phyloP scores from a whole-genome alignment of 1,139 yeast genomes.

The Blastobotrys elegans region DNA sequence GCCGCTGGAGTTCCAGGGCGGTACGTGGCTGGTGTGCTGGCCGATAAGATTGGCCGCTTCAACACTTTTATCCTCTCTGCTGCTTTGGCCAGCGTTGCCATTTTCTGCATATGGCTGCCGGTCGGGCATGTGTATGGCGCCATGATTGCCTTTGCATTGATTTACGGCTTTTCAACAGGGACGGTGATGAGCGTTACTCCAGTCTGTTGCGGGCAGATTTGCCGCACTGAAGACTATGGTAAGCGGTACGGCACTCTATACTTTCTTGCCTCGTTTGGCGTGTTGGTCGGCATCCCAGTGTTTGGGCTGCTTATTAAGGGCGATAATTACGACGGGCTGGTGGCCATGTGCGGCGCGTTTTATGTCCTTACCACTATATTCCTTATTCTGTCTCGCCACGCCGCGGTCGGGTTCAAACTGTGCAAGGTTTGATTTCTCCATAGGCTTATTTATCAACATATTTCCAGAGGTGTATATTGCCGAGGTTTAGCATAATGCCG shows the following conservation, averaged over 20 bases:
- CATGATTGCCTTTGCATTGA: slow-evolving; percentile 44
- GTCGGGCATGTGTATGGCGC: slow-evolving; percentile 40
- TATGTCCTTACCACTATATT: slow-evolving; percentile 32
- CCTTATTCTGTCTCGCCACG: slow-evolving; percentile 34
- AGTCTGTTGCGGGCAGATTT: slow-evolving; percentile 47
- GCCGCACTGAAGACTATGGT: slow-evolving; percentile 47
- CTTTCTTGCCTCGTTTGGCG: slow-evolving; percentile 42
- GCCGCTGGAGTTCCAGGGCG: slow-evolving; percentile 59
- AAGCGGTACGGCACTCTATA: slow-evolving; percentile 46
- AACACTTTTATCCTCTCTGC: slow-evolving; percentile 48
- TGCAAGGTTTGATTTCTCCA: slow-evolving; percentile 19
- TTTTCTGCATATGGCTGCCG: slow-evolving; percentile 49
- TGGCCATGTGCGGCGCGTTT: slow-evolving; percentile 37
- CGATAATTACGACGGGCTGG: slow-evolving; percentile 36
- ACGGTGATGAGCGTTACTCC: slow-evolving; percentile 47
- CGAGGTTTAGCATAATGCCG: too few relatives aligned
- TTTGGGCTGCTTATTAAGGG: slow-evolving; percentile 46
- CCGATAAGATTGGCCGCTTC: slow-evolving; percentile 55
- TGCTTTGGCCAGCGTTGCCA: slow-evolving; percentile 38
- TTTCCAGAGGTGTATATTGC: too few relatives aligned
- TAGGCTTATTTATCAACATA: too few relatives aligned
- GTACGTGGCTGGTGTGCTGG: slow-evolving; percentile 48
- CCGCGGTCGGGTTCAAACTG: slow-evolving; percentile 35
- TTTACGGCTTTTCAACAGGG: slow-evolving; percentile 51
- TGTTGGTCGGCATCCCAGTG: slow-evolving; percentile 45